These are phyloP conservation scores for Nitzschia sp. DNA, from an alignment of 108 stramenopile species.

Conservation along the genomic window DNA sequence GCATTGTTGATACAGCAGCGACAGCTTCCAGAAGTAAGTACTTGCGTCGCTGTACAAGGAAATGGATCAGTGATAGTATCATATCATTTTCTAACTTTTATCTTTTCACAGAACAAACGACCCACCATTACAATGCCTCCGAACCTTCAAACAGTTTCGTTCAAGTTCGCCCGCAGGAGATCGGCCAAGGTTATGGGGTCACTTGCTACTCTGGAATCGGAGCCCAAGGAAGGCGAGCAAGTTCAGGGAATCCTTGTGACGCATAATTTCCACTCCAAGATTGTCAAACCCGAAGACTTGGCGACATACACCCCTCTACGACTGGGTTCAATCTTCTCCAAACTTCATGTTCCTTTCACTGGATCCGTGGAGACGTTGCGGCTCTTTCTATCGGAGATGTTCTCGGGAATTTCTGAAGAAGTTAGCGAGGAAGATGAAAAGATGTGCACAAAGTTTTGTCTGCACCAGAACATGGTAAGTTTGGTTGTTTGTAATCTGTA, in stretches of 20 bases:
- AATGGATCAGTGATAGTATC: too few species aligned
- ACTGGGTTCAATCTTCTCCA: conserved; percentile 77
- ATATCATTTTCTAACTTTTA: too few species aligned
- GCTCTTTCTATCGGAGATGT: conserved; percentile 85
- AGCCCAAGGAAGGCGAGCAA: conserved; percentile 64
- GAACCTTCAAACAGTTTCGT: conserved; percentile 82
- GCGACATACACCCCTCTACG: conserved; percentile 89
- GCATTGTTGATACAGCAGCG: conserved; percentile 83
- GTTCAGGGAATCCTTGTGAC: conserved; percentile 85
- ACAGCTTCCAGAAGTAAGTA: conserved; percentile 67
- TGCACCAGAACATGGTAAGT: conserved; percentile 69
- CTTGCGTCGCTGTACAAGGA: neutral
- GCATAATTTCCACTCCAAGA: conserved; percentile 83
- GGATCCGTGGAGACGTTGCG: conserved; percentile 71
- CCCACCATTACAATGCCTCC: conserved; percentile 90
- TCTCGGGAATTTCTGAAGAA: conserved; percentile 64
- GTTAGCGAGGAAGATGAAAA: conserved; percentile 36
- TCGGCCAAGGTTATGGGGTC: conserved; percentile 91
- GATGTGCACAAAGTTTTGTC: conserved; percentile 49
- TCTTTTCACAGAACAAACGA: conserved; percentile 54
- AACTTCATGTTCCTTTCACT: conserved; percentile 88
- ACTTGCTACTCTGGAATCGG: conserved; percentile 58
- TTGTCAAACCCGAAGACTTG: conserved; percentile 84
- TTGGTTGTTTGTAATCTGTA: conserved; percentile 34
- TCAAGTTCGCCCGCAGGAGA: conserved; percentile 84